Evolutionary conservation across 2,329 filamentous ascomycete species (phyloP).

Genomic region (Seiridium unicorne): DNA sequence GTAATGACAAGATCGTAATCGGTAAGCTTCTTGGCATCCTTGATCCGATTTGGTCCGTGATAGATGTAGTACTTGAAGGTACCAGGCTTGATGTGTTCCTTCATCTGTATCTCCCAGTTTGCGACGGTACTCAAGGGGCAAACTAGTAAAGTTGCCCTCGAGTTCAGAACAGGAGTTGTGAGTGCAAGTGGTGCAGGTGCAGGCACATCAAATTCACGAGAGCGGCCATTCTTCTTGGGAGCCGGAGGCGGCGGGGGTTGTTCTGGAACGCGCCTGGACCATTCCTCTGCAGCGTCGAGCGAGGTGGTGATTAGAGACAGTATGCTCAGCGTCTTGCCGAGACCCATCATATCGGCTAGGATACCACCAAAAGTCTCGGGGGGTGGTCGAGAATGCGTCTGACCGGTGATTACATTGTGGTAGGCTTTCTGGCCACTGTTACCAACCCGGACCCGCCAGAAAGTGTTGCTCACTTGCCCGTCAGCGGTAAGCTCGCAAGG

Average conservation of each 20-base stretch:
- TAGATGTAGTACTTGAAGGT: conserved; percentile 77
- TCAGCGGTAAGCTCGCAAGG: conserved; percentile 59
- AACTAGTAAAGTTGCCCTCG: conserved; percentile 78
- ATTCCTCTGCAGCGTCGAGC: conserved; percentile 59
- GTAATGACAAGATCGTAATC: conserved; percentile 84
- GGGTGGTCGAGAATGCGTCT: conserved; percentile 58
- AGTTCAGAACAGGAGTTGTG: conserved; percentile 61
- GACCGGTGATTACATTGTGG: conserved; percentile 82
- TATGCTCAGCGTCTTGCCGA: conserved; percentile 86
- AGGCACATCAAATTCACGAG: conserved; percentile 35
- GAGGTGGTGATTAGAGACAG: conserved; percentile 74
- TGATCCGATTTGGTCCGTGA: conserved; percentile 76
- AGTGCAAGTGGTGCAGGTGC: conserved; percentile 44
- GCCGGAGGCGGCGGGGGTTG: conserved; percentile 43
- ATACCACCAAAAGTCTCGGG: conserved; percentile 71
- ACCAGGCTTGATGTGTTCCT: conserved; percentile 68
- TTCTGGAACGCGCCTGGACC: conserved; percentile 52
- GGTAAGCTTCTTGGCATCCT: conserved; percentile 65
- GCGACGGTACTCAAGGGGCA: conserved; percentile 87
- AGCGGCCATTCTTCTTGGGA: conserved; percentile 34
- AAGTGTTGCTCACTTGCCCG: conserved; percentile 60
- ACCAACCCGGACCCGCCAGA: conserved; percentile 68
- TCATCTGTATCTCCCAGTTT: conserved; percentile 94
- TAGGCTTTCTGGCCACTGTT: conserved; percentile 58
- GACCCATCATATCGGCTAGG: conserved; percentile 82